Conservation (phyloP, 305 asterid genomes). For the Fraxinus sp. region DNA sequence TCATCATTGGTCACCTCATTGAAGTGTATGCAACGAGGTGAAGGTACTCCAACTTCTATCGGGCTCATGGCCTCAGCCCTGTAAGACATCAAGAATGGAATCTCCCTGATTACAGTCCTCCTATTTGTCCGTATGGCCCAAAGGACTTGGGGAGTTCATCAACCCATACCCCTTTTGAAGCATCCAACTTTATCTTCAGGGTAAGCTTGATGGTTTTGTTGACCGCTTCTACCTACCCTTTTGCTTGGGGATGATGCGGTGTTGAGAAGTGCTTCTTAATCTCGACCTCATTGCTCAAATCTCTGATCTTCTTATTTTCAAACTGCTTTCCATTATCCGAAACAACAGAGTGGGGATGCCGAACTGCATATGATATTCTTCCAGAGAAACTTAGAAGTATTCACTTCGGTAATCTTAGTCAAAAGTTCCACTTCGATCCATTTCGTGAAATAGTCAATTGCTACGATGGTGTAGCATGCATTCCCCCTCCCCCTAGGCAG, state of each 20-base stretch:
- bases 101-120: too few relatives aligned
- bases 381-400: background rate
- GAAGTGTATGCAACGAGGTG: too few relatives aligned
- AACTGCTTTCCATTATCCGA: too few relatives aligned
- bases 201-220: background rate
- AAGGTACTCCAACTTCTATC: too few relatives aligned
- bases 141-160: too few relatives aligned
- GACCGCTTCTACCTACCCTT: too few relatives aligned
- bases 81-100: too few relatives aligned
- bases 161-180: background rate
- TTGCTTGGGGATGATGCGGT: background rate
- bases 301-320: too few relatives aligned
- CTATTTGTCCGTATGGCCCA: too few relatives aligned
- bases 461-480: background rate
- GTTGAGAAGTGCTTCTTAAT: background rate
- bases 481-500: background rate
- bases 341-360: too few relatives aligned
- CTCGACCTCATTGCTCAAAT: background rate
- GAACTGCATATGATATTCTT: background rate
- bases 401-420: background rate
- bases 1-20: too few relatives aligned
- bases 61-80: too few relatives aligned
- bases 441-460: background rate
- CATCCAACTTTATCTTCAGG: background rate
- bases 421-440: background rate